Conservation (phyloP, 495 filamentous ascomycete genomes). For the Hypoxylon lenormandii region DNA sequence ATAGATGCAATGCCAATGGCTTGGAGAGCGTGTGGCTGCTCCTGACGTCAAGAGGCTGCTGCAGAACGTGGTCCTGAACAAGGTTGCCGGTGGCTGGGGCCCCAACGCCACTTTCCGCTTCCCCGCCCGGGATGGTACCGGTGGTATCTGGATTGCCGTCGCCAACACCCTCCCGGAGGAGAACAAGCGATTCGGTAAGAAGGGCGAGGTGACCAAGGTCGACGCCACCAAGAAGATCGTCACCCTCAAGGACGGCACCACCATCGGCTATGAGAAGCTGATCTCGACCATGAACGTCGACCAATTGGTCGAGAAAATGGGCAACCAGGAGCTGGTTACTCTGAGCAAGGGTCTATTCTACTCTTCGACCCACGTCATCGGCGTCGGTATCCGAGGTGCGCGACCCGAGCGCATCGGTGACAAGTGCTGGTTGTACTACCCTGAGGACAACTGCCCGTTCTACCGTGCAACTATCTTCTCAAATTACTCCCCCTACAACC, state of each 20-base stretch:
- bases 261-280: conserved; percentile 90
- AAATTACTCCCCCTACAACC: conserved; percentile 99
- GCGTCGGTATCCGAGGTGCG: conserved; percentile 89
- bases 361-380: conserved; percentile 96
- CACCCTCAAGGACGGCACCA: conserved; percentile 84
- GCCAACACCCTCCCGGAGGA: conserved; percentile 91
- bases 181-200: conserved; percentile 88
- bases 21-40: conserved; percentile 97
- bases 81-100: conserved; percentile 97
- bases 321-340: conserved; percentile 80
- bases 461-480: conserved; percentile 99
- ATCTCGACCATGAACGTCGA: conserved; percentile 98
- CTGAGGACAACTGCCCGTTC: conserved; percentile 98
- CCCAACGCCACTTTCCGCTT: conserved; percentile 99
- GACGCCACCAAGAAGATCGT: conserved; percentile 86
- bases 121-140: conserved; percentile 93
- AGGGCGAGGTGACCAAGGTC: conserved; percentile 84
- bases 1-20: conserved; percentile 99
- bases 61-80: conserved; percentile 93
- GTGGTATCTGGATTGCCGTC: conserved; percentile 98
- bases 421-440: conserved; percentile 99
- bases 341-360: conserved; percentile 95
- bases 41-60: conserved; percentile 96
- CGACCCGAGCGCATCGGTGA: conserved; percentile 97
- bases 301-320: conserved; percentile 85